phyloP scores from a whole-genome alignment of 345 rosid species.

The Stellera chamaejasme region DNA sequence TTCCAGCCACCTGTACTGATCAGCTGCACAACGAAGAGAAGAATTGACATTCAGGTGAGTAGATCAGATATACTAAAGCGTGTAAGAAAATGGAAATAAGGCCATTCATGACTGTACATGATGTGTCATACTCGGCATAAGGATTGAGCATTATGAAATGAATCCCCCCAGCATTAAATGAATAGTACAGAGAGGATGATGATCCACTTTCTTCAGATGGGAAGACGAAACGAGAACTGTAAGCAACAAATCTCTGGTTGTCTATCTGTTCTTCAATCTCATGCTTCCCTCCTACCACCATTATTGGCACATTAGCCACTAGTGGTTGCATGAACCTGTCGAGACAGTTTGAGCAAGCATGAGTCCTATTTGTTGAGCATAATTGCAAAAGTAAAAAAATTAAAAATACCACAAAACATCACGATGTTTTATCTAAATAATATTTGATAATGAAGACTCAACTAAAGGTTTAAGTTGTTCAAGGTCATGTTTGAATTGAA shows the following conservation, averaged over 20 bases:
- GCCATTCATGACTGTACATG: constrained; percentile 33
- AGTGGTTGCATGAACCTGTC: constrained; percentile 77
- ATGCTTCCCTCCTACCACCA: constrained; percentile 89
- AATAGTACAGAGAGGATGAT: constrained; percentile 62
- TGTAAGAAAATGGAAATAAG: background rate
- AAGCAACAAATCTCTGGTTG: constrained; percentile 59
- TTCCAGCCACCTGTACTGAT: constrained; percentile 78
- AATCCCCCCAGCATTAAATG: constrained; percentile 89
- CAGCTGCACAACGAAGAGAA: constrained; percentile 33
- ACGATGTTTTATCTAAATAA: background rate
- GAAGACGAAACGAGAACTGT: constrained; percentile 76
- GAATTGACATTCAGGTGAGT: constrained; percentile 1
- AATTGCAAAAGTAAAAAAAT: background rate
- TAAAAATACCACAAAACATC: background rate
- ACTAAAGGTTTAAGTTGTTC: too few relatives aligned
- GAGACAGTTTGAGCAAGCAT: constrained; percentile 6
- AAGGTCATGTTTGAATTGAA: too few relatives aligned
- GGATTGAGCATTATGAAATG: constrained; percentile 88
- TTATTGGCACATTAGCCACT: constrained; percentile 59
- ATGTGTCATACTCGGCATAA: constrained; percentile 47
- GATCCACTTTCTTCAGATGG: constrained; percentile 75
- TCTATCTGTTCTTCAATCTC: constrained; percentile 74
- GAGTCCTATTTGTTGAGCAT: too few relatives aligned
- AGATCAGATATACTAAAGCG: constrained; percentile 1
- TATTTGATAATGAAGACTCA: too few relatives aligned